Evolutionary conservation across 768 basidiomycete genomes (phyloP).

Genomic region (Leccinum barrowsii): DNA sequence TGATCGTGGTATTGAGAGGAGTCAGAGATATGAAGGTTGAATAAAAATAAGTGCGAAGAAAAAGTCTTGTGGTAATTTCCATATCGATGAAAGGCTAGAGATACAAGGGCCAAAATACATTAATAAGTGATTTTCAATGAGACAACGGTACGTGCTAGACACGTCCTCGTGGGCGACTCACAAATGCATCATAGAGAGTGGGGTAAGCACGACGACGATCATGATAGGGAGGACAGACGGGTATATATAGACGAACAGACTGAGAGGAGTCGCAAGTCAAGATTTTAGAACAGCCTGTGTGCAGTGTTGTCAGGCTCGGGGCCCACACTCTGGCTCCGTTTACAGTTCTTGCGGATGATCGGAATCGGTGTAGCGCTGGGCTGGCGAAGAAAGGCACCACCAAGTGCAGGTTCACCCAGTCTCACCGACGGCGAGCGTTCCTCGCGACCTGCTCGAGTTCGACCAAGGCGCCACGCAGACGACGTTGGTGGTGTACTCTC

Average conservation of each 20-base stretch:
- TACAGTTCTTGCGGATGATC: constrained; percentile 17
- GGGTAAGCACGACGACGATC: neutral
- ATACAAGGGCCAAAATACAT: constrained; percentile 7
- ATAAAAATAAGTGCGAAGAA: neutral
- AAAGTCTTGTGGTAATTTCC: neutral
- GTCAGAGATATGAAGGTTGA: neutral
- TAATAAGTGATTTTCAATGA: constrained; percentile 1
- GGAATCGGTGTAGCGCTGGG: constrained; percentile 25
- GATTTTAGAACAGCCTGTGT: constrained; percentile 15
- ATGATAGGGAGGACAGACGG: neutral
- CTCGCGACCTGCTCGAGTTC: constrained; percentile 8
- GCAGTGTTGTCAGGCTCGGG: constrained; percentile 13
- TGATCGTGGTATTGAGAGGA: neutral
- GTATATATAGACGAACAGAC: neutral
- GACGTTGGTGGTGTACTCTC: constrained; percentile 31
- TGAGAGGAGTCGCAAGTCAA: neutral
- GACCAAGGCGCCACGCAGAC: constrained; percentile 17
- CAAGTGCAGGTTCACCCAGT: constrained; percentile 1
- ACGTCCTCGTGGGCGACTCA: constrained; percentile 16
- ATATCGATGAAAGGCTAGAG: constrained; percentile 12
- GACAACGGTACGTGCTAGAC: neutral
- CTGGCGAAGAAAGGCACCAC: constrained; percentile 27
- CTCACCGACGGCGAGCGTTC: constrained; percentile 9
- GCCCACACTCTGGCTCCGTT: constrained; percentile 29
- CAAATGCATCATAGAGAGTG: constrained; percentile 2